phyloP scores from a whole-genome alignment of 1,284 basidiomycete genomes.

The Exobasidium rhododendri region DNA sequence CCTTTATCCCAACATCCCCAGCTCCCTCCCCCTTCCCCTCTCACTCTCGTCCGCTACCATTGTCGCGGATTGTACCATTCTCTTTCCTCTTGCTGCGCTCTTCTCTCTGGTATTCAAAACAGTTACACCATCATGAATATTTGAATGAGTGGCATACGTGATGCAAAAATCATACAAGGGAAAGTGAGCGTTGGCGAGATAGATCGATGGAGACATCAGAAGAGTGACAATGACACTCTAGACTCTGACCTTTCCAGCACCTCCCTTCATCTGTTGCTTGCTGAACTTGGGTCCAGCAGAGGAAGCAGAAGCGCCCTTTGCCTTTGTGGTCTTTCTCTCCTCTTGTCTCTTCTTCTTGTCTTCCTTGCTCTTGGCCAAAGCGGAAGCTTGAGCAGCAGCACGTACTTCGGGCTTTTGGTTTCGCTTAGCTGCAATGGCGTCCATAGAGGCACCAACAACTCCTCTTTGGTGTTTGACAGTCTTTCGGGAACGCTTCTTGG shows the following conservation, averaged over 20 bases:
- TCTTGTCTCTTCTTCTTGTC: slow-evolving; percentile 67
- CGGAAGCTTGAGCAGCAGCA: slow-evolving; percentile 73
- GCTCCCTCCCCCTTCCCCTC: too few relatives aligned
- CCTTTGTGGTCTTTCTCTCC: slow-evolving; percentile 55
- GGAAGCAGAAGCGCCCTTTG: slow-evolving; percentile 58
- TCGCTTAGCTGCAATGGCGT: slow-evolving; percentile 82
- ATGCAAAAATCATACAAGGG: background rate
- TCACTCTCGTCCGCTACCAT: background rate
- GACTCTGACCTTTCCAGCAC: slow-evolving; percentile 49
- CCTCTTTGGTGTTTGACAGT: slow-evolving; percentile 98
- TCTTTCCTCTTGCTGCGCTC: too few relatives aligned
- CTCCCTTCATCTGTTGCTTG: slow-evolving; percentile 94
- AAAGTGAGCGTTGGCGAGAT: background rate
- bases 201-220: background rate
- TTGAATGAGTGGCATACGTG: slow-evolving; percentile 5
- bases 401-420: slow-evolving; percentile 73
- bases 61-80: too few relatives aligned
- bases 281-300: slow-evolving; percentile 74
- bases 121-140: background rate
- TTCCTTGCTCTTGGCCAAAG: slow-evolving; percentile 92
- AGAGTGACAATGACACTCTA: slow-evolving; percentile 19
- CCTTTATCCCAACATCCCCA: too few relatives aligned
- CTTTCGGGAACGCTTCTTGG: slow-evolving; percentile 96
- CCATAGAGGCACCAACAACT: slow-evolving; percentile 92
- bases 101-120: too few relatives aligned